These are phyloP conservation scores for Rhizophora mangle DNA, from an alignment of 345 rosid genomes.

Conservation along the genomic window DNA sequence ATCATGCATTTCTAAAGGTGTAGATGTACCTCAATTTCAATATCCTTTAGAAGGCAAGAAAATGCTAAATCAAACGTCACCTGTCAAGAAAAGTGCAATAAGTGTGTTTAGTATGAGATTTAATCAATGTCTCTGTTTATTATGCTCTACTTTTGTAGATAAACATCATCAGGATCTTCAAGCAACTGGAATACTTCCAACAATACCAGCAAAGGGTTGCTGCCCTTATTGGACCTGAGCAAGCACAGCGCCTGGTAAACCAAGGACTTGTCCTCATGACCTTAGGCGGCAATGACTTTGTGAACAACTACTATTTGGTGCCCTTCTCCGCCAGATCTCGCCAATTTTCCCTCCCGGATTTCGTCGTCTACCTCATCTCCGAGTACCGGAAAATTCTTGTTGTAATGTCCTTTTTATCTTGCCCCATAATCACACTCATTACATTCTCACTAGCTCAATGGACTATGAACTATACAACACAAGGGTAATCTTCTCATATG, in stretches of 20 bases:
- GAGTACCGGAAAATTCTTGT: constrained; percentile 53
- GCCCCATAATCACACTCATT: background rate
- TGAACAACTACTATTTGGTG: constrained; percentile 75
- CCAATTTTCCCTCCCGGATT: constrained; percentile 56
- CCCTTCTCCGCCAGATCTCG: constrained; percentile 81
- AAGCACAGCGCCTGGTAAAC: constrained; percentile 44
- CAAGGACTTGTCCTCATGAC: constrained; percentile 58
- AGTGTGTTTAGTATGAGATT: background rate
- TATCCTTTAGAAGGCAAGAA: too few species aligned
- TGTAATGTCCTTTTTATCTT: constrained; percentile 24
- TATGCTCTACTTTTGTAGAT: constrained; percentile 36
- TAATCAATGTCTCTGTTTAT: background rate
- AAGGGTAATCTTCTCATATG: too few species aligned
- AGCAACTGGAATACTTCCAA: constrained; percentile 52
- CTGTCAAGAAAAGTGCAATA: too few species aligned
- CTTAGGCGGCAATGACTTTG: constrained; percentile 78
- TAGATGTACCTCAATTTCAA: too few species aligned
- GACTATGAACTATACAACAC: too few species aligned
- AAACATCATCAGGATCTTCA: constrained; percentile 57
- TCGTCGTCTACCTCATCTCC: constrained; percentile 52
- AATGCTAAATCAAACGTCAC: background rate
- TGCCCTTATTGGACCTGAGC: constrained; percentile 42
- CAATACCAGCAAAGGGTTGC: constrained; percentile 61
- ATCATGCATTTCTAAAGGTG: too few species aligned
- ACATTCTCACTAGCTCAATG: background rate